These are phyloP conservation scores for Arctium minus DNA, from an alignment of 129 eudicot genomes.

Conservation along the genomic window DNA sequence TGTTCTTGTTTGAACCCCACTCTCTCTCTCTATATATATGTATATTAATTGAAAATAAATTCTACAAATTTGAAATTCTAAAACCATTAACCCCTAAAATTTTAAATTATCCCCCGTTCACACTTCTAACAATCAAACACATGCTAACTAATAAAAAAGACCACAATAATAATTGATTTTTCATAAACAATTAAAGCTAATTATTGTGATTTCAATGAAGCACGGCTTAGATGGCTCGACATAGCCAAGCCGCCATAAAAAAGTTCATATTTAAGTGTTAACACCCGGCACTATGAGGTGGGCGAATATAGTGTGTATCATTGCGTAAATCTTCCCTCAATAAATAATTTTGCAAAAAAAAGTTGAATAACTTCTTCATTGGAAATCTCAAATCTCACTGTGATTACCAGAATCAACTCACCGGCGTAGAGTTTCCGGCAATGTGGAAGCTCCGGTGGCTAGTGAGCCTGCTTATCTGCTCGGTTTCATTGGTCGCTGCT, in stretches of 20 bases:
- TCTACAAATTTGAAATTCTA: no score
- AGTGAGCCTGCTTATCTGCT: constrained; percentile 17
- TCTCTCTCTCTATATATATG: no score
- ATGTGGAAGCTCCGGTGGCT: constrained; percentile 34
- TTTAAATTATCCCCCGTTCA: no score
- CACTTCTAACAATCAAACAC: no score
- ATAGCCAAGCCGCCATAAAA: neutral
- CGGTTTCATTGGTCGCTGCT: constrained; percentile 20
- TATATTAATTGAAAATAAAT: no score
- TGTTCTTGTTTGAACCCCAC: no score
- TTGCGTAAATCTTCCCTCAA: constrained; percentile 26
- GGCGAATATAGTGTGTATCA: constrained; percentile 3
- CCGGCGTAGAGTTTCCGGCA: constrained; percentile 27
- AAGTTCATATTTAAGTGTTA: neutral
- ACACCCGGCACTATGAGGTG: neutral
- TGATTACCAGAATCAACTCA: neutral
- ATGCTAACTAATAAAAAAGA: no score
- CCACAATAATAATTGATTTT: no score
- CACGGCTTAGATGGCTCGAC: neutral
- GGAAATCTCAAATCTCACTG: constrained; percentile 14
- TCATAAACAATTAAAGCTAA: neutral
- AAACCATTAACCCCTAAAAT: no score
- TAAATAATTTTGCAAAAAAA: constrained; percentile 11
- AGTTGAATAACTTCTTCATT: neutral
- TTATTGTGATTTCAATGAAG: neutral